Conservation (phyloP, 192 early-diverging fungal genomes). For the Lobosporangium transversale region DNA sequence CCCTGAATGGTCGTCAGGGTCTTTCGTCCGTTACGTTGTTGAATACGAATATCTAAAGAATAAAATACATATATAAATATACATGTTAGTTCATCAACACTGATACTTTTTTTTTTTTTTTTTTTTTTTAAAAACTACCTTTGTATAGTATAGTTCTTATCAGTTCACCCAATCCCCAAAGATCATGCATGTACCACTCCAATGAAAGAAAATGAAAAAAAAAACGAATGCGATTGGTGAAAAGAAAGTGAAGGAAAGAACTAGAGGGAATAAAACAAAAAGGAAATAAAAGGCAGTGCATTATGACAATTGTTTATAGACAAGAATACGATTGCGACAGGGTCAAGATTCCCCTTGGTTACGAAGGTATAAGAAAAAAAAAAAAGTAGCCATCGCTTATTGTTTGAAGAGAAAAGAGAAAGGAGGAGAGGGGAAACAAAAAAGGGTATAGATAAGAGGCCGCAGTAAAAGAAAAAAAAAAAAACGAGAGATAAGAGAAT, state of each 20-base stretch:
- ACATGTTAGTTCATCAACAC: neutral
- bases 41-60: slow-evolving; percentile 94
- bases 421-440: too few relatives aligned
- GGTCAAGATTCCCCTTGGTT: too few relatives aligned
- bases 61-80: neutral
- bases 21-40: slow-evolving; percentile 97
- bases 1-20: slow-evolving; percentile 96
- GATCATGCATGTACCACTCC: too few relatives aligned
- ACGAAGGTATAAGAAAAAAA: too few relatives aligned
- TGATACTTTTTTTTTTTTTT: neutral
- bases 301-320: slow-evolving; percentile 46
- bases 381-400: slow-evolving; percentile 50
- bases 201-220: neutral
- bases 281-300: slow-evolving; percentile 21
- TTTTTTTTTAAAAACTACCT: neutral
- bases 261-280: neutral
- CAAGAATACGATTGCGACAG: slow-evolving; percentile 43
- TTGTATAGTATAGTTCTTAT: too few relatives aligned
- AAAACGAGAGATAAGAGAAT: slow-evolving; percentile 6
- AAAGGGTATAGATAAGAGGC: neutral
- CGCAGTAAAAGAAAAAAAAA: neutral
- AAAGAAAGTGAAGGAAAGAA: neutral
- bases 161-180: neutral
- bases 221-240: neutral
- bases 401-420: too few relatives aligned